Conservation (phyloP, 257 asterid species). For the Ophiorrhiza pumila region DNA sequence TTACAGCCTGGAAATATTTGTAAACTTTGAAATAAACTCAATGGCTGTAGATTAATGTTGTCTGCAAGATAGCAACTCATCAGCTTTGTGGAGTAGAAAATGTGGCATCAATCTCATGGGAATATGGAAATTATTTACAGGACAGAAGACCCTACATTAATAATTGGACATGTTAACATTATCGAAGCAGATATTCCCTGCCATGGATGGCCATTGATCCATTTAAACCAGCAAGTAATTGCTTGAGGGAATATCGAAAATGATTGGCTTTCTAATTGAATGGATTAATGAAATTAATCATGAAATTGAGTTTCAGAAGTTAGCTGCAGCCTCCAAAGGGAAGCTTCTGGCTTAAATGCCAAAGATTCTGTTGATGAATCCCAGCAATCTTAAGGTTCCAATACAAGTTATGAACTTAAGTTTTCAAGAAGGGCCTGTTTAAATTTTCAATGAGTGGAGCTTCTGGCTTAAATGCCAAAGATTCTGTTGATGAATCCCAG, state of each 20-base stretch:
- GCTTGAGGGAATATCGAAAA: neutral
- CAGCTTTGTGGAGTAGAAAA: constrained; percentile 10
- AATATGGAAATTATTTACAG: neutral
- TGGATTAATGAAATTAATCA: neutral
- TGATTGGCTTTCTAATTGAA: neutral
- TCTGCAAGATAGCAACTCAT: constrained; percentile 11
- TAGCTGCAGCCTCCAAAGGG: too few species aligned
- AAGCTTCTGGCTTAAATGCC: too few species aligned
- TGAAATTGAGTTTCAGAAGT: neutral
- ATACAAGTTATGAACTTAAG: neutral
- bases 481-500: too few species aligned
- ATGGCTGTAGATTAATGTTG: neutral
- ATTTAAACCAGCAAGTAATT: neutral
- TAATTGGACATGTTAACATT: neutral
- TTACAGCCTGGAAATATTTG: constrained; percentile 6
- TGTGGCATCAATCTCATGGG: constrained; percentile 7
- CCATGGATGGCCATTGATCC: neutral
- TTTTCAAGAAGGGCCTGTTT: neutral
- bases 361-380: too few species aligned
- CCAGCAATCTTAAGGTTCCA: too few species aligned
- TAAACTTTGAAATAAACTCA: neutral
- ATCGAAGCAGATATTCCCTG: too few species aligned
- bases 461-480: too few species aligned
- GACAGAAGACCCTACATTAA: constrained; percentile 11
- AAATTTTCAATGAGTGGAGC: too few species aligned